Base-by-base conservation (phyloP, 2,329 filamentous ascomycete genomes). In the Aspergillus sp. region DNA sequence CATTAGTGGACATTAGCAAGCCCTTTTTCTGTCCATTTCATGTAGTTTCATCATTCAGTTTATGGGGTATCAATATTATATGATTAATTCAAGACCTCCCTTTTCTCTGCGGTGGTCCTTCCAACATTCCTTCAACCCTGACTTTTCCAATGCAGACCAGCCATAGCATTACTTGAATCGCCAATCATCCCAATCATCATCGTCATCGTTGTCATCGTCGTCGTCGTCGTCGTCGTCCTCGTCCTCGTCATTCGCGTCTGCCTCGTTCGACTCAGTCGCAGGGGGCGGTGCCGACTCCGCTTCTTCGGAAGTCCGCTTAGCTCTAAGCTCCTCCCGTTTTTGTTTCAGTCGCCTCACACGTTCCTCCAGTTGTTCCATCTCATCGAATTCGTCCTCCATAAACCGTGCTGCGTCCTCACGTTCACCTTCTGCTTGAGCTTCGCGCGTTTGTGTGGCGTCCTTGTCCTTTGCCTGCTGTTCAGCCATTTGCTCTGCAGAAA, bases 321-420 rank as follows among this genome's bases (percentile, higher is more conserved):
- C 72, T 59, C 81, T 74, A 52, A 90, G 63, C 47, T 82, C 81
- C 60, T 90, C 87, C 42, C 86, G 75, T 64, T 81, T 82, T 61
- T 87, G 82, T 62, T 86, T 85, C 46, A 91, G 67, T 51, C 75
- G 77, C 50, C 76, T 75, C 10, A 91, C 84, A 5, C 86, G 79
- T 45, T 81, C 80, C 65, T 91, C 88, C 41, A 91, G 75, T 60
- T 83, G 80, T 61, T 86, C 84, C 87, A 91, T 91, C 62, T 90
- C 84, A 49, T 89, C 86, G 55, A 91, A 86, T 65, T 91, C 88
- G 37, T 84, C 81, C 66, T 89, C 85, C 48, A 90, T 69, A 25
- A 84, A 82, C 19, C 84, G 77, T 38, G 79, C 80, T 1, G 88
- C 87, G 58, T 93, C 88, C 63, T 93, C 88, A 48, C 80, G 80